Conservation (phyloP, 306 rosid genomes). For the Quercus parvula region DNA sequence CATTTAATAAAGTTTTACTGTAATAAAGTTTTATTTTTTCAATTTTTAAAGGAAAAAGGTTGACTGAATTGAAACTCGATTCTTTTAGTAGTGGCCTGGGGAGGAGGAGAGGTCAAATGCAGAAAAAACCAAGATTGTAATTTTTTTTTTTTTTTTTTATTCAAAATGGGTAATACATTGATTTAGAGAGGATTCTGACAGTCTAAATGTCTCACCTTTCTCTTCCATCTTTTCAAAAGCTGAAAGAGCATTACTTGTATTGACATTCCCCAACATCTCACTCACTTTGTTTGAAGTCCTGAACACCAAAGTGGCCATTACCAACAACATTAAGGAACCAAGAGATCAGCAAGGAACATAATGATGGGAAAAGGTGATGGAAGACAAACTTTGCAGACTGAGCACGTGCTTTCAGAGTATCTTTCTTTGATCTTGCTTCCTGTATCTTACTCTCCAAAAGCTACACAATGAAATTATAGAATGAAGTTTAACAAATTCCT, state of each 20-base stretch:
- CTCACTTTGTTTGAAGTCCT: conserved; percentile 93
- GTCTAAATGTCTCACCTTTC: conserved; percentile 61
- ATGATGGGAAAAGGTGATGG: conserved; percentile 5
- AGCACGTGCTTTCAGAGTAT: conserved; percentile 62
- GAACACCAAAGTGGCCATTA: conserved; percentile 31
- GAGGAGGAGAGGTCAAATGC: background rate
- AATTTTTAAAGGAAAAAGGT: background rate
- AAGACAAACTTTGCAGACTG: conserved; percentile 52
- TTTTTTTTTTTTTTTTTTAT: background rate
- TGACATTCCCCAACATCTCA: conserved; percentile 90
- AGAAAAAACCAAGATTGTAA: background rate
- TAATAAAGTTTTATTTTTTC: background rate
- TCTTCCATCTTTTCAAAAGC: conserved; percentile 98
- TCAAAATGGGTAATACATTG: background rate
- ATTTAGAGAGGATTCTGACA: background rate
- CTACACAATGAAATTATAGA: conserved; percentile 25
- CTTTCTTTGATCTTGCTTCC: conserved; percentile 61
- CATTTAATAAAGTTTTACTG: too few relatives aligned
- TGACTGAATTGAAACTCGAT: background rate
- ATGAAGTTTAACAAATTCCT: background rate
- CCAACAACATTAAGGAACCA: background rate
- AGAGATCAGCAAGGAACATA: background rate
- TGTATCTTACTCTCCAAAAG: conserved; percentile 65
- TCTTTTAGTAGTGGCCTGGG: background rate
- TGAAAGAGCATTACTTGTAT: conserved; percentile 90